Conservation (phyloP, 106 monocot genomes). For the Allium sativum region DNA sequence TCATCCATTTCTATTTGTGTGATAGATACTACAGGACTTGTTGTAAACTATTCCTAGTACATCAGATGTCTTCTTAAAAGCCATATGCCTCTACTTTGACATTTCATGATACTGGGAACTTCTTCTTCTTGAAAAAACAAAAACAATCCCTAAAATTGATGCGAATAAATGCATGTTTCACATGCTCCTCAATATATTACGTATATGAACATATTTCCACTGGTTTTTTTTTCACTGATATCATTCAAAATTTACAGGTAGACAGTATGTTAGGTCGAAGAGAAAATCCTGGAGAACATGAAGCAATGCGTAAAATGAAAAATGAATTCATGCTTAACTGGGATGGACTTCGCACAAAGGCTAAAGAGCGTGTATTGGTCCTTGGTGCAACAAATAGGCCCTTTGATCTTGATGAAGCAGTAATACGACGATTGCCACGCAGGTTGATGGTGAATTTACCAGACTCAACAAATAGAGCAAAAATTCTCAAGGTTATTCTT, state of each 20-base stretch:
- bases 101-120: background rate
- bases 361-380: conserved; percentile 67
- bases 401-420: conserved; percentile 87
- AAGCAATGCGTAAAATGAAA: conserved; percentile 83
- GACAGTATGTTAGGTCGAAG: conserved; percentile 75
- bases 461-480: conserved; percentile 76
- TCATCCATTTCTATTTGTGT: too few relatives aligned
- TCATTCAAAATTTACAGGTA: conserved; percentile 25
- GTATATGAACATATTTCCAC: too few relatives aligned
- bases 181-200: too few relatives aligned
- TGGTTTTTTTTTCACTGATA: too few relatives aligned
- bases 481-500: conserved; percentile 87
- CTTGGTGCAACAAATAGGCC: conserved; percentile 75
- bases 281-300: conserved; percentile 79
- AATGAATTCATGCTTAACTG: conserved; percentile 87
- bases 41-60: too few relatives aligned
- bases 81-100: background rate
- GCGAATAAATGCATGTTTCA: too few relatives aligned
- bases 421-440: conserved; percentile 63
- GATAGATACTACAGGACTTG: too few relatives aligned
- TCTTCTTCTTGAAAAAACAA: too few relatives aligned
- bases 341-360: conserved; percentile 77
- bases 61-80: too few relatives aligned
- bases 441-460: conserved; percentile 96
- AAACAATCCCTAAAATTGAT: too few relatives aligned